Evolutionary conservation across 176 grass and related monocot species (phyloP).

Genomic region (Musa acuminata): DNA sequence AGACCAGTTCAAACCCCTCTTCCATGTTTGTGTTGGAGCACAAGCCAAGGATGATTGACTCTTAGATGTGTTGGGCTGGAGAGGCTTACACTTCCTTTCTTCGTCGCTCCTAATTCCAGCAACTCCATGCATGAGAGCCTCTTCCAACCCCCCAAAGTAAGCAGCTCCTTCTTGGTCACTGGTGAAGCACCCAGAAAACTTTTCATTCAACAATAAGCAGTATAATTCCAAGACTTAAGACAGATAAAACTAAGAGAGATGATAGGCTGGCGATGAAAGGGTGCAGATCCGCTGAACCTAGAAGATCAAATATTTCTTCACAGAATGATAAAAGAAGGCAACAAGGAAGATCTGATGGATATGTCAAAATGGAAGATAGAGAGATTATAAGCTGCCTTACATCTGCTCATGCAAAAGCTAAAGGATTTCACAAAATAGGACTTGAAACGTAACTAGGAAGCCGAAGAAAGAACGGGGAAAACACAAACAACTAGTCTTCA

Average conservation of each 20-base stretch:
- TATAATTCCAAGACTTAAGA: neutral
- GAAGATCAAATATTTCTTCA: neutral
- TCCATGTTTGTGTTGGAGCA: neutral
- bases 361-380: no score
- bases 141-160: constrained; percentile 19
- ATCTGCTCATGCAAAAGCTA: no score
- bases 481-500: neutral
- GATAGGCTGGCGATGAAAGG: no score
- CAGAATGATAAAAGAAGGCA: neutral
- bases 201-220: neutral
- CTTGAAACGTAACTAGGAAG: no score
- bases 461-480: neutral
- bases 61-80: neutral
- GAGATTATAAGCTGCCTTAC: no score
- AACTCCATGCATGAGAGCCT: constrained; percentile 18
- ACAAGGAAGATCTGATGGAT: neutral
- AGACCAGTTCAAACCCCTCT: neutral
- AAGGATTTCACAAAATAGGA: no score
- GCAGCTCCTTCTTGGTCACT: constrained; percentile 18
- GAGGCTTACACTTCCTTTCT: constrained; percentile 11
- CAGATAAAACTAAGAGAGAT: neutral
- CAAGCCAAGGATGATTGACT: neutral
- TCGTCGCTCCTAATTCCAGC: constrained; percentile 1
- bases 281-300: no score
- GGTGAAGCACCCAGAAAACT: neutral